Conservation (phyloP, 106 monocot species). For the Chionographis japonica region DNA sequence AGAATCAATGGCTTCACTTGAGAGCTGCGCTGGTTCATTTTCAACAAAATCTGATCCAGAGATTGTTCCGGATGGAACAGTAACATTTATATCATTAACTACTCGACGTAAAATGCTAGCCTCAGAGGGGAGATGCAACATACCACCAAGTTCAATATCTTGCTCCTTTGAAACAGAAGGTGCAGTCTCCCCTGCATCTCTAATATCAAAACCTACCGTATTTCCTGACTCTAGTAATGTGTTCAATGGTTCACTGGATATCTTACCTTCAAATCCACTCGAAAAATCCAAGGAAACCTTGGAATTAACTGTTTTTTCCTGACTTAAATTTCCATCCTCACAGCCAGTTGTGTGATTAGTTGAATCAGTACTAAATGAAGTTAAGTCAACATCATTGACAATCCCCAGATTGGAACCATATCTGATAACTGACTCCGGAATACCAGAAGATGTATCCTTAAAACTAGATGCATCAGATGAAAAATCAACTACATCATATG, state of each 20-base stretch:
- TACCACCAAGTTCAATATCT: constrained; percentile 16
- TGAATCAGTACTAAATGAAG: constrained; percentile 17
- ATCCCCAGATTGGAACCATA: constrained; percentile 1
- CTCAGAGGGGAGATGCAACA: constrained; percentile 14
- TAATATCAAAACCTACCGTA: constrained; percentile 12
- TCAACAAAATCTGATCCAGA: constrained; percentile 20
- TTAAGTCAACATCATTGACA: constrained; percentile 3
- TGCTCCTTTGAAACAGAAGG: constrained; percentile 18
- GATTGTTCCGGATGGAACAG: constrained; percentile 12
- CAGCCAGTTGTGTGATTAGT: constrained; percentile 2
- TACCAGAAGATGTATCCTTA: constrained; percentile 16
- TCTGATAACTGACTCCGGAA: constrained; percentile 4
- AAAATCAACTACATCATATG: constrained; percentile 3
- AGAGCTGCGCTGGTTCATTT: constrained; percentile 10
- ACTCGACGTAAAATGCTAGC: constrained; percentile 1
- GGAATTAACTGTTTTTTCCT: constrained; percentile 13
- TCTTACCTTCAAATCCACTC: constrained; percentile 17
- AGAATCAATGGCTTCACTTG: constrained; percentile 12
- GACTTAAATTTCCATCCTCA: constrained; percentile 12
- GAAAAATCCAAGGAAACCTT: constrained; percentile 9
- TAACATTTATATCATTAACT: constrained; percentile 12
- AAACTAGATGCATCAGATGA: constrained; percentile 13
- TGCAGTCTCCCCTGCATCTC: constrained; percentile 11
- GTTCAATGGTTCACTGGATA: constrained; percentile 16
- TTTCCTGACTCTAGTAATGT: constrained; percentile 21